These are phyloP conservation scores for Phialocephala subalpina DNA, from an alignment of 2,329 filamentous ascomycete genomes.

Conservation along the genomic window DNA sequence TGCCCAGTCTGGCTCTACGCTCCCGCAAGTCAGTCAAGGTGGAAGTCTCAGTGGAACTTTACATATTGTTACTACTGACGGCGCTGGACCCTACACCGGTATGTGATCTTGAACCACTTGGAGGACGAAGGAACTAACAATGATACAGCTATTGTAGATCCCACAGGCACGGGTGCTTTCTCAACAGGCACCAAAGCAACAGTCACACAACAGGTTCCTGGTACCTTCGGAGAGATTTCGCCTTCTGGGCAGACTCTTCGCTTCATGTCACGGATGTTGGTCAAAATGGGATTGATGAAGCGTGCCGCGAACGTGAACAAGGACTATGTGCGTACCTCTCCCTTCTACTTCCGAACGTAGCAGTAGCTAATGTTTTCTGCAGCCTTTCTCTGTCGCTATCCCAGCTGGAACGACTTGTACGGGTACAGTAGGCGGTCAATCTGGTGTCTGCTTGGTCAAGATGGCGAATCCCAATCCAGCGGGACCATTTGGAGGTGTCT, in stretches of 20 bases:
- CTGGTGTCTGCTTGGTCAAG: constrained; percentile 52
- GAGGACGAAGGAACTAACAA: neutral
- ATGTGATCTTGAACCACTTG: neutral
- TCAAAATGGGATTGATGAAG: constrained; percentile 22
- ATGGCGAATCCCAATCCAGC: constrained; percentile 50
- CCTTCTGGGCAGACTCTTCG: neutral
- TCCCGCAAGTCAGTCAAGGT: constrained; percentile 49
- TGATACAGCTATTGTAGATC: constrained; percentile 48
- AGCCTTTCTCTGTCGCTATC: constrained; percentile 45
- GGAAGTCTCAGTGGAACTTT: constrained; percentile 48
- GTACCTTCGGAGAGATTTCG: constrained; percentile 45
- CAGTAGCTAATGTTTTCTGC: neutral
- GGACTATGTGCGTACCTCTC: constrained; percentile 44
- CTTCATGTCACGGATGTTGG: too few species aligned
- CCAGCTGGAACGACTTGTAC: constrained; percentile 49
- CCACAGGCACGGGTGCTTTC: constrained; percentile 56
- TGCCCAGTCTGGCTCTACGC: constrained; percentile 47
- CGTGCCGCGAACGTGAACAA: constrained; percentile 40
- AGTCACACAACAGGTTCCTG: constrained; percentile 60
- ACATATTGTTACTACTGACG: constrained; percentile 53
- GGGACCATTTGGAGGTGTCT: constrained; percentile 51
- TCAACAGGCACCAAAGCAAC: constrained; percentile 58
- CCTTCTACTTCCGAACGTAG: neutral
- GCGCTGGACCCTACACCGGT: constrained; percentile 48
- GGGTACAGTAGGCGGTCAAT: constrained; percentile 45